phyloP scores from a whole-genome alignment of 2,329 filamentous ascomycete genomes.

The Apiospora phragmitis region DNA sequence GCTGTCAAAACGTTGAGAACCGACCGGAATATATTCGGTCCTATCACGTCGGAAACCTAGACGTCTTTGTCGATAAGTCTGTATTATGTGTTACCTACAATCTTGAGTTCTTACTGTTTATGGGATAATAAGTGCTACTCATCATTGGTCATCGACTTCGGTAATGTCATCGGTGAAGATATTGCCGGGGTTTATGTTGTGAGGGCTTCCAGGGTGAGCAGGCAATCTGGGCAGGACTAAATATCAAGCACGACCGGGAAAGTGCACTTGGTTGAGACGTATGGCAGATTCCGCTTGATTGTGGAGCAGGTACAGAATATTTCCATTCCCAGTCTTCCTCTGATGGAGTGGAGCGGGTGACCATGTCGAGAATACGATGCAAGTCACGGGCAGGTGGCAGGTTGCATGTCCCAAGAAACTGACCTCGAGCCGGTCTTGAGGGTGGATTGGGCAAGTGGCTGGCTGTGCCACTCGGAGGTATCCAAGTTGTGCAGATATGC shows the following conservation, averaged over 20 bases:
- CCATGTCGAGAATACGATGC: not conserved
- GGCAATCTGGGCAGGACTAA: not conserved
- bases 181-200: not conserved
- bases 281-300: not conserved
- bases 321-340: not conserved
- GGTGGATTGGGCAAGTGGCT: not conserved
- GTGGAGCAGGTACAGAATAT: too few relatives aligned
- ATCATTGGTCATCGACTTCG: not conserved
- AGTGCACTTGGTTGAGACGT: not conserved
- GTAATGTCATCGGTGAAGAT: not conserved
- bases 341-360: not conserved
- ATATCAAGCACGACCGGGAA: not conserved
- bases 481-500: not conserved
- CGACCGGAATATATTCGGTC: not conserved
- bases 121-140: not conserved
- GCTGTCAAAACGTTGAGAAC: not conserved
- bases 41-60: not conserved
- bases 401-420: not conserved
- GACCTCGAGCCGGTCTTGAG: not conserved
- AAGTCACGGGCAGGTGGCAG: not conserved
- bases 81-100: too few relatives aligned
- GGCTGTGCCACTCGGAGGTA: not conserved
- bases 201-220: not conserved
- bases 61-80: too few relatives aligned
- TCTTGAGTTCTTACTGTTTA: too few relatives aligned